Percentiles rank a stretch among this genome's conserved stretches.
These are phyloP conservation scores for Termitomyces eurrhizus DNA, from an alignment of 768 basidiomycete genomes.

Conservation along the genomic window DNA sequence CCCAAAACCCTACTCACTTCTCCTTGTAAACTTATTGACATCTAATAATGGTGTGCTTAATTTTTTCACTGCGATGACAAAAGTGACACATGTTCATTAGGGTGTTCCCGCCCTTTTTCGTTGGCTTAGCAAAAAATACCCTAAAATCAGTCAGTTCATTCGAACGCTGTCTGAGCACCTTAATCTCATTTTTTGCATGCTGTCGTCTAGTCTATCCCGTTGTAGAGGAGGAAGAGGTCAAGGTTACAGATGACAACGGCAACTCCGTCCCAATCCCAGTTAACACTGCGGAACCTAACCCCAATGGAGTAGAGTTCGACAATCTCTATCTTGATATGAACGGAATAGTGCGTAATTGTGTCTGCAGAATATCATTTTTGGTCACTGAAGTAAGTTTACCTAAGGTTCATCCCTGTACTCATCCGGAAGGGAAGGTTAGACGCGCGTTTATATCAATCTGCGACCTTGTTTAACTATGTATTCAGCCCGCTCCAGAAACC, in stretches of 20 bases:
- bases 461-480: slow-evolving; percentile 3
- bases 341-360: slow-evolving; percentile 69
- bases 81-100: slow-evolving; percentile 34
- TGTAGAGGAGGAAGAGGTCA: slow-evolving; percentile 77
- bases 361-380: background rate
- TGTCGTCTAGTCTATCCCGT: slow-evolving; percentile 61
- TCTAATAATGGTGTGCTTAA: slow-evolving; percentile 5
- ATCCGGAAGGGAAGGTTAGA: slow-evolving; percentile 90
- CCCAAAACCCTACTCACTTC: background rate
- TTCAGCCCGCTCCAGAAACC: slow-evolving; percentile 90
- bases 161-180: too few relatives aligned
- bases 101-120: slow-evolving; percentile 98
- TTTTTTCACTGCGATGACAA: background rate
- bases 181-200: background rate
- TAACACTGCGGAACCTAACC: slow-evolving; percentile 78
- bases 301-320: slow-evolving; percentile 95
- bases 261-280: slow-evolving; percentile 68
- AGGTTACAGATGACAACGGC: slow-evolving; percentile 65
- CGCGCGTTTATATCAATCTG: background rate
- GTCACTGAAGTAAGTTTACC: background rate
- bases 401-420: slow-evolving; percentile 99
- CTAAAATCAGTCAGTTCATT: slow-evolving; percentile 79
- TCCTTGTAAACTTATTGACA: slow-evolving; percentile 4
- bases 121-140: slow-evolving; percentile 98
- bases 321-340: slow-evolving; percentile 99